Conservation (phyloP, 495 filamentous ascomycete species). For the Jackrogersella multiformis region DNA sequence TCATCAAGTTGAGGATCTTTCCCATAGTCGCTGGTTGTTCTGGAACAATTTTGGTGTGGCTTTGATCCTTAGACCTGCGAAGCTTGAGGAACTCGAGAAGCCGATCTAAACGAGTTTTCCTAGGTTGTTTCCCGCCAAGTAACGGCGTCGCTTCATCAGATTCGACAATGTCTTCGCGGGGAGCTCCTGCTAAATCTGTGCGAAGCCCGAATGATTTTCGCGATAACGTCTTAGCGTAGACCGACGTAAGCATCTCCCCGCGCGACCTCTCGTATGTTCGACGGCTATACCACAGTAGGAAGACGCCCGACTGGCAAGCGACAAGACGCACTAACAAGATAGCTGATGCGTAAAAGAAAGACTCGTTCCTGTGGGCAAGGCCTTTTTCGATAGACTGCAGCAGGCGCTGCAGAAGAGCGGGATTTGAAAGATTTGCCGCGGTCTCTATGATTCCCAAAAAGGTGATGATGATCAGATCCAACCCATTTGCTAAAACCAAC, state of each 20-base stretch:
- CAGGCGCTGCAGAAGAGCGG: slow-evolving; percentile 76
- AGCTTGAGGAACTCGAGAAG: slow-evolving; percentile 34
- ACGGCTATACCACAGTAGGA: slow-evolving; percentile 77
- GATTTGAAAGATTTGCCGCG: slow-evolving; percentile 69
- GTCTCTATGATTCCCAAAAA: slow-evolving; percentile 68
- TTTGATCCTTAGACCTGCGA: slow-evolving; percentile 7
- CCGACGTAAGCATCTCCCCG: slow-evolving; percentile 87
- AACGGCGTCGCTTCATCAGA: slow-evolving; percentile 38
- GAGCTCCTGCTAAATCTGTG: slow-evolving; percentile 26
- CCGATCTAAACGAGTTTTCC: slow-evolving; percentile 29
- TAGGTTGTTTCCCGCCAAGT: slow-evolving; percentile 22
- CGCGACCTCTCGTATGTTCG: slow-evolving; percentile 80
- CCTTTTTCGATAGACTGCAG: slow-evolving; percentile 71
- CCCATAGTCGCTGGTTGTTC: slow-evolving; percentile 77
- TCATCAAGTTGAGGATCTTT: slow-evolving; percentile 84
- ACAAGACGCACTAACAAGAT: slow-evolving; percentile 68
- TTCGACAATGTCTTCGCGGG: slow-evolving; percentile 43
- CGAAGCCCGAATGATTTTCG: slow-evolving; percentile 69
- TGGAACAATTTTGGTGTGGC: slow-evolving; percentile 10
- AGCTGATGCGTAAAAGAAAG: slow-evolving; percentile 72
- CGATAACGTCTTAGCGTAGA: slow-evolving; percentile 83
- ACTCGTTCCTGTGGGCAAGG: slow-evolving; percentile 57
- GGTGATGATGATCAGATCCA: slow-evolving; percentile 76
- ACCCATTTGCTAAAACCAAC: slow-evolving; percentile 75
- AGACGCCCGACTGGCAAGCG: slow-evolving; percentile 70